These are phyloP conservation scores for Cutaneotrichosporon sp. DNA, from an alignment of 1,284 basidiomycete genomes.

Conservation along the genomic window DNA sequence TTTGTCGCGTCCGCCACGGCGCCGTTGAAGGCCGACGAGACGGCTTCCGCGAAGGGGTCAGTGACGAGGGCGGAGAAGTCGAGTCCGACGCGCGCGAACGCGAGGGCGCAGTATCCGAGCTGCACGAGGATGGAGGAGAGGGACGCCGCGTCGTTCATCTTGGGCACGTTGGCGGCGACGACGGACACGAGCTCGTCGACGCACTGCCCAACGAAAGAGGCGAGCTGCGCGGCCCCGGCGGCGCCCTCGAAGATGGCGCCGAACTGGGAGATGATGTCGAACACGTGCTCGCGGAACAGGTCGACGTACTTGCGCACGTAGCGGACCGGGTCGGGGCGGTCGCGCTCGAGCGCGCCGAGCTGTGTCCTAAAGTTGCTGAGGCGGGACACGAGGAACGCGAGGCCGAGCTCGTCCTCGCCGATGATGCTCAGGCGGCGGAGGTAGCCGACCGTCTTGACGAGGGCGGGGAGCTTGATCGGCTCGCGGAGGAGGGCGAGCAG, in stretches of 20 bases:
- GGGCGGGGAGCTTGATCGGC: constrained; percentile 79
- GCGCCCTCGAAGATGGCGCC: constrained; percentile 82
- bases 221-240: constrained; percentile 57
- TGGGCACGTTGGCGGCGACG: constrained; percentile 56
- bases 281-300: constrained; percentile 85
- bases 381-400: constrained; percentile 68
- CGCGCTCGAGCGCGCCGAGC: constrained; percentile 50
- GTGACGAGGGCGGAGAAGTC: constrained; percentile 73
- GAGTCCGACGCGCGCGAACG: constrained; percentile 86
- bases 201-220: constrained; percentile 58
- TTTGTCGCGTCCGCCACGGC: constrained; percentile 52
- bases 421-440: constrained; percentile 73
- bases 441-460: constrained; percentile 84
- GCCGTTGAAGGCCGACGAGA: constrained; percentile 57
- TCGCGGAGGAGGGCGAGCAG: constrained; percentile 78
- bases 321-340: constrained; percentile 66
- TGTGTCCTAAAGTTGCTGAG: constrained; percentile 59
- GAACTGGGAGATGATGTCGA: constrained; percentile 88
- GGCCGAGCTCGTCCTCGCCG: constrained; percentile 65
- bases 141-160: constrained; percentile 63
- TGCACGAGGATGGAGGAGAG: constrained; percentile 85
- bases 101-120: constrained; percentile 86
- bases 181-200: constrained; percentile 61
- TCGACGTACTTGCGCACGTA: constrained; percentile 87
- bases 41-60: constrained; percentile 65